Evolutionary conservation across 495 filamentous ascomycete genomes (phyloP), one percentile per base, ranked within the genome.

Genomic region (Filosporella fistucella): DNA sequence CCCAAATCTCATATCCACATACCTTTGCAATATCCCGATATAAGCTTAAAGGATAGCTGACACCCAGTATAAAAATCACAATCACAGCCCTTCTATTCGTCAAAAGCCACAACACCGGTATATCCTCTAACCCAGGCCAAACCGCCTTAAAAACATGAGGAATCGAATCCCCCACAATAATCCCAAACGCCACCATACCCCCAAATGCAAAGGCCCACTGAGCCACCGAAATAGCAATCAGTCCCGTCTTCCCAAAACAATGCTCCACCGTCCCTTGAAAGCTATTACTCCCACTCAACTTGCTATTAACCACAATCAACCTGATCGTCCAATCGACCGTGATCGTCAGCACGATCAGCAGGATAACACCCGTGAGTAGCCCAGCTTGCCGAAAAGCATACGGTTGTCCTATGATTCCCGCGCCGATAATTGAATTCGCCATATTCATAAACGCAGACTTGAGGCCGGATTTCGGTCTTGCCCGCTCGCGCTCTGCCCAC

Each of bases 181-280:
- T 88, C 46, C 91, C 93, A 67, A 96, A 98, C 17, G 94, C 94
- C 32, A 97, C 77, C 94, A 97, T 97, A 40, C 94, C 93, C 34
- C 93, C 94, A 65, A 96, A 98, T 37, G 94, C 93, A 75, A 98
- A 98, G 28, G 86, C 87, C 88, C 90, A 97, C 68, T 98, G 93
- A 28, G 93, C 93, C 42, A 91, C 63, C 22, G 80, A 87, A 46
- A 98, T 95, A 24, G 93, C 93, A 44, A 97, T 79, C 30, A 97
- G 75, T 0, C 93, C 93, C 26, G 80, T 72, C 56, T 78, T 82
- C 13, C 93, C 93, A 68, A 95, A 98, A 64, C 93, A 98, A 60
- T 87, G 76, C 62, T 96, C 85, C 68, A 97, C 86, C 0, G 93
- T 98, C 12, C 88, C 86, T 65, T 98, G 93, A 59, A 97, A 97